These are phyloP conservation scores for Calonectria henricotiae DNA, from an alignment of 2,329 filamentous ascomycete species.

Conservation along the genomic window DNA sequence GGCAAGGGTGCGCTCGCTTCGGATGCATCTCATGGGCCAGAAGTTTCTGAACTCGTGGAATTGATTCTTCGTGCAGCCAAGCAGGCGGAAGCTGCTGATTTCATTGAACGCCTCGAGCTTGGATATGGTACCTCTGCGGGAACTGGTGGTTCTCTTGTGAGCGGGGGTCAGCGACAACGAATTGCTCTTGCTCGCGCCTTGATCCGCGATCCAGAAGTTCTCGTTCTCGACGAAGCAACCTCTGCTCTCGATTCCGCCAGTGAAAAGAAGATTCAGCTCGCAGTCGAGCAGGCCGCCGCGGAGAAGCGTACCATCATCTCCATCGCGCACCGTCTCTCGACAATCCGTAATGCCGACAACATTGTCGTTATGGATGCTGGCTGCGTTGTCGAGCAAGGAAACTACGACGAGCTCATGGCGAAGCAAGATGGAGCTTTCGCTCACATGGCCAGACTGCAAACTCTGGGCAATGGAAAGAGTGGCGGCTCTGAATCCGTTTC, in stretches of 20 bases:
- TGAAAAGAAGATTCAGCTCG: constrained; percentile 69
- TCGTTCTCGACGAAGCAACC: constrained; percentile 76
- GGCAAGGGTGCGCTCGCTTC: constrained; percentile 66
- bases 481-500: constrained; percentile 50
- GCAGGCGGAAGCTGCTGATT: constrained; percentile 73
- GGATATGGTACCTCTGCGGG: constrained; percentile 71
- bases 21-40: constrained; percentile 62
- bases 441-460: constrained; percentile 66
- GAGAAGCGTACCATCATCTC: constrained; percentile 75
- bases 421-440: constrained; percentile 68
- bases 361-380: constrained; percentile 79
- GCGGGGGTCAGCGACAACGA: constrained; percentile 74
- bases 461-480: constrained; percentile 53
- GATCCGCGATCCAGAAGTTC: constrained; percentile 70
- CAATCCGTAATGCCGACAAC: constrained; percentile 75
- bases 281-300: constrained; percentile 61
- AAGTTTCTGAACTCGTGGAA: constrained; percentile 64
- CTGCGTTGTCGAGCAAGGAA: constrained; percentile 74
- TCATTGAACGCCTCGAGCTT: constrained; percentile 69
- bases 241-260: constrained; percentile 73
- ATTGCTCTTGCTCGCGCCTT: constrained; percentile 73
- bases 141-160: constrained; percentile 69
- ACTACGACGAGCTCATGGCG: constrained; percentile 72
- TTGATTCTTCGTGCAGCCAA: constrained; percentile 68
- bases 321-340: constrained; percentile 76